These are phyloP conservation scores for Serendipita vermifera DNA, from an alignment of 768 basidiomycete genomes.

Conservation along the genomic window DNA sequence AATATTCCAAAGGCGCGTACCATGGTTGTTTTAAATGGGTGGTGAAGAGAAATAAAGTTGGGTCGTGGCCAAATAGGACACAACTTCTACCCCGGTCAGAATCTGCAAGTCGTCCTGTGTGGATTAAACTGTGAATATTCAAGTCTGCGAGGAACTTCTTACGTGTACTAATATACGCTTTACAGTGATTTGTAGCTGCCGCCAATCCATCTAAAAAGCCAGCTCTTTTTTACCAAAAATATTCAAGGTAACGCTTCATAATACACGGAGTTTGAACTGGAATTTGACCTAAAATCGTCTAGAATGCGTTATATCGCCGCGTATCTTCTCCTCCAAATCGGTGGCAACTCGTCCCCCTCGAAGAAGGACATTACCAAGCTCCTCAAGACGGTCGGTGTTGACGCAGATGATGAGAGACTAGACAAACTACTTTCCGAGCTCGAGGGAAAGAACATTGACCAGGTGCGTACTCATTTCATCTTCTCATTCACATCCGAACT, in stretches of 20 bases:
- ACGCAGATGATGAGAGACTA: constrained; percentile 72
- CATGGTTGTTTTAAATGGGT: constrained; percentile 23
- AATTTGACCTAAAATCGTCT: background rate
- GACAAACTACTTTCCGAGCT: constrained; percentile 79
- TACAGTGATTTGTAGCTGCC: constrained; percentile 85
- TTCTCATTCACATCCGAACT: background rate
- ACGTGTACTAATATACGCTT: background rate
- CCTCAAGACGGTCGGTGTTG: constrained; percentile 74
- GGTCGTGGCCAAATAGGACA: constrained; percentile 30
- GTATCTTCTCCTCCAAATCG: constrained; percentile 92
- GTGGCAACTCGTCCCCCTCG: constrained; percentile 80
- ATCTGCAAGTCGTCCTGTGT: constrained; percentile 85
- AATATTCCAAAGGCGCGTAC: constrained; percentile 16
- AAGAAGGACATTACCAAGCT: constrained; percentile 81
- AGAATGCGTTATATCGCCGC: constrained; percentile 88
- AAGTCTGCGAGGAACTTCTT: background rate
- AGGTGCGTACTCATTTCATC: constrained; percentile 33
- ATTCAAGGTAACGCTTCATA: background rate
- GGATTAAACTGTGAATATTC: constrained; percentile 62
- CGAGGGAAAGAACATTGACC: constrained; percentile 74
- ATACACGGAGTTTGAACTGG: background rate
- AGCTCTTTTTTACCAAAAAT: constrained; percentile 7
- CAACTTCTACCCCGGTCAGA: constrained; percentile 36
- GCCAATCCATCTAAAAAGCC: constrained; percentile 26
- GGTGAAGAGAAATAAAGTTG: constrained; percentile 19